Evolutionary conservation across 177 flowering plant genomes (phyloP), one percentile per base, ranked within the genome.

Genomic region (Vitis hybrid): DNA sequence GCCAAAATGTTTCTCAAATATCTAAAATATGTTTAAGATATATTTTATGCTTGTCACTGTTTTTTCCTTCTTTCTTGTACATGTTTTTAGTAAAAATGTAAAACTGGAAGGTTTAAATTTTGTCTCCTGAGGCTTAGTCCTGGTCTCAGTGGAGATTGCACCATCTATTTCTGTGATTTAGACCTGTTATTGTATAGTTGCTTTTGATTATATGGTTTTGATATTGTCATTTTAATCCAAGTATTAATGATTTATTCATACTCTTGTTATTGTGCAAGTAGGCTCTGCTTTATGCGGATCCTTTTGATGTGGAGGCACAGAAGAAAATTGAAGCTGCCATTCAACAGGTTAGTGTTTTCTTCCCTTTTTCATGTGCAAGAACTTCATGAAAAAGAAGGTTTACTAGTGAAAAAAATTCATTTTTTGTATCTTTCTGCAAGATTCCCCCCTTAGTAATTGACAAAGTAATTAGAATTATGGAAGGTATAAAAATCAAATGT

Each of bases 241-340:
- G 51, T 63, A 59, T 15, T 5, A 34, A 56, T 62, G 57, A 68
- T 73, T 52, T 32, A 56, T 21, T 12, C 58, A 17, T 50, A 3
- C 45, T 65, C 21, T 34, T 60, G 51, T 56, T 56, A 11, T 50
- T 68, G 6, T 64, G 66, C 18, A 5, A 15, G 15, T 63, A 95
- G 99, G 97, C 92, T 18, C 85, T 95, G 71, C 80, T 89, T 77
- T 75, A 91, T 81, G 98, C 99, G 48, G 99, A 95, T 80, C 98
- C 99, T 69, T 93, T 95, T 82, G 99, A 95, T 71, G 93, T 95
- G 70, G 98, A 91, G 77, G 86, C 99, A 50, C 98, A 95, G 70
- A 95, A 79, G 83, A 95, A 91, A 85, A 93, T 93, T 78, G 99
- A 95, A 88, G 98, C 90, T 70, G 84, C 96, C 59, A 95, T 95